These are phyloP conservation scores for Wolfiporia cocos DNA, from an alignment of 1,284 basidiomycete species.

Conservation along the genomic window DNA sequence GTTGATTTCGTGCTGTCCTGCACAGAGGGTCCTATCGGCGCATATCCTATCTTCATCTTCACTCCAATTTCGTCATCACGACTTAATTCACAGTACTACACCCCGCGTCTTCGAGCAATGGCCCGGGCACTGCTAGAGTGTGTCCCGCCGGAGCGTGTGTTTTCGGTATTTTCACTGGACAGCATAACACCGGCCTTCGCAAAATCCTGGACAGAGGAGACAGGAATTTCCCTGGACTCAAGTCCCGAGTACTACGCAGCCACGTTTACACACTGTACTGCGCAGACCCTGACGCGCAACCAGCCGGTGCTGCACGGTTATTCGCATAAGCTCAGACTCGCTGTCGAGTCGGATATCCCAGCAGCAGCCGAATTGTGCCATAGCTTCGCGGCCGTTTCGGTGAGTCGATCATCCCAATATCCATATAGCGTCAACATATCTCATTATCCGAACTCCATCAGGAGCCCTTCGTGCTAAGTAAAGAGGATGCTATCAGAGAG, in stretches of 20 bases:
- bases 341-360: slow-evolving; percentile 34
- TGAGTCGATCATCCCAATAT: slow-evolving; percentile 27
- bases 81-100: slow-evolving; percentile 24
- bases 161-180: slow-evolving; percentile 59
- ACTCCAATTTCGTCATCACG: slow-evolving; percentile 17
- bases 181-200: slow-evolving; percentile 43
- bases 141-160: slow-evolving; percentile 38
- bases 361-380: slow-evolving; percentile 43
- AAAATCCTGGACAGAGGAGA: slow-evolving; percentile 37
- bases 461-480: slow-evolving; percentile 48
- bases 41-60: slow-evolving; percentile 42
- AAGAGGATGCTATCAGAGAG: slow-evolving; percentile 39
- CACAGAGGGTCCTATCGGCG: slow-evolving; percentile 44
- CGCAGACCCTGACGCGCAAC: slow-evolving; percentile 31
- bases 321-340: slow-evolving; percentile 36
- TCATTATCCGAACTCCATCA: slow-evolving; percentile 18
- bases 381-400: slow-evolving; percentile 52
- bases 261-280: slow-evolving; percentile 49
- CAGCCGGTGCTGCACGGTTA: slow-evolving; percentile 22
- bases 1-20: slow-evolving; percentile 55
- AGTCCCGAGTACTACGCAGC: slow-evolving; percentile 56
- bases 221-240: slow-evolving; percentile 30
- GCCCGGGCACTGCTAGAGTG: slow-evolving; percentile 16
- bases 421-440: slow-evolving; percentile 1
- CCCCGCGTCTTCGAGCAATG: slow-evolving; percentile 20